A percentile compares a stretch with the other conserved stretches of the same genome.
Conservation (phyloP, 2,329 filamentous ascomycete species). For the Fusarium penzigii region DNA sequence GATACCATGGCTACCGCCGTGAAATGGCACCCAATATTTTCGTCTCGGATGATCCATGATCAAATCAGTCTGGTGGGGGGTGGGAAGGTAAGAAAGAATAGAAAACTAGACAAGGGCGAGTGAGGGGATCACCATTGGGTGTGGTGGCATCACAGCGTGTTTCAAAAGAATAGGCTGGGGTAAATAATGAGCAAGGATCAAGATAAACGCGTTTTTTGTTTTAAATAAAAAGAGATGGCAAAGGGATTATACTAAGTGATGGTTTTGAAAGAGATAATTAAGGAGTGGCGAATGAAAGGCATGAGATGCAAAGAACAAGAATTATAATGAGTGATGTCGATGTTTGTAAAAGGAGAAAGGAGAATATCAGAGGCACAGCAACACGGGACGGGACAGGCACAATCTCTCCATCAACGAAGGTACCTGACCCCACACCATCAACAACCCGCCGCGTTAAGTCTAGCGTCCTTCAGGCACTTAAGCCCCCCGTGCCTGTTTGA, state of each 20-base stretch:
- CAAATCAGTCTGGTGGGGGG: background rate
- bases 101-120: constrained; percentile 8
- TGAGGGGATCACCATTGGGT: constrained; percentile 22
- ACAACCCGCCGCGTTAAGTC: background rate
- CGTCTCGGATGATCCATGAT: constrained; percentile 22
- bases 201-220: background rate
- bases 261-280: background rate
- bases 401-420: background rate
- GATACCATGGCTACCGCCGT: constrained; percentile 14
- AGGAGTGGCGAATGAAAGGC: background rate
- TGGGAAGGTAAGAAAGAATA: constrained; percentile 3
- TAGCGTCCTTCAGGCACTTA: background rate
- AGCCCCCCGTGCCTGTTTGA: background rate
- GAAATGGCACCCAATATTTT: constrained; percentile 15
- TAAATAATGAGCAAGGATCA: constrained; percentile 2
- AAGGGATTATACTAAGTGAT: background rate
- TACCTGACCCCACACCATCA: background rate
- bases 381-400: too few species aligned
- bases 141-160: constrained; percentile 12
- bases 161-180: constrained; percentile 16
- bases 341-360: background rate
- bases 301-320: background rate
- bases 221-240: background rate
- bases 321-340: background rate
- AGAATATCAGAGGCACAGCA: background rate